phyloP scores from a whole-genome alignment of 2,329 filamentous ascomycete species.

The Bisporella sp. region DNA sequence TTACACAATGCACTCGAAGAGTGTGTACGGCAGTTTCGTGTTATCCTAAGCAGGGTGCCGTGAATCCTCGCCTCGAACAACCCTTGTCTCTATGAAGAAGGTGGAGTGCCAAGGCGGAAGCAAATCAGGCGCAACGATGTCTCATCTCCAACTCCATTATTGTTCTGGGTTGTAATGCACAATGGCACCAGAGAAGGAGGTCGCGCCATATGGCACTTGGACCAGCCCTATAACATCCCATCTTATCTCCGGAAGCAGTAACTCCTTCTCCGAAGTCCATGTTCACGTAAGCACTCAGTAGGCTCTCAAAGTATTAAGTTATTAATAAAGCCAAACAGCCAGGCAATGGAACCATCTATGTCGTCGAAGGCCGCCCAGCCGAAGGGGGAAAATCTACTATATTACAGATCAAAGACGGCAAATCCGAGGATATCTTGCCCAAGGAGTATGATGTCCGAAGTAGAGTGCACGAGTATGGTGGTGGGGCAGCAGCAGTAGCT shows the following conservation, averaged over 20 bases:
- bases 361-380: constrained; percentile 27
- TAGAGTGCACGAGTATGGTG: constrained; percentile 47
- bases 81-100: no score
- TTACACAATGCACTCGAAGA: no score
- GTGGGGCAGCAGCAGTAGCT: constrained; percentile 35
- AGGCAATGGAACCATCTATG: constrained; percentile 27
- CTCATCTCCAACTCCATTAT: no score
- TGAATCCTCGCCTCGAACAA: no score
- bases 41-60: no score
- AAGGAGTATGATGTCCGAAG: constrained; percentile 36
- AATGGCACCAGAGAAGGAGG: constrained; percentile 6
- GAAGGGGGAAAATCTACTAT: constrained; percentile 38
- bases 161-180: not conserved
- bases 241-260: constrained; percentile 26
- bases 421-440: constrained; percentile 35
- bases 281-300: constrained; percentile 8
- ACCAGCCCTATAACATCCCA: constrained; percentile 32
- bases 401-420: constrained; percentile 32
- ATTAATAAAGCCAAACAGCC: constrained; percentile 5
- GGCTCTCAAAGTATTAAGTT: constrained; percentile 1
- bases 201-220: constrained; percentile 32
- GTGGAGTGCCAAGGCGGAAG: no score
- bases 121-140: no score
- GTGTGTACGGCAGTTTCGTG: no score
- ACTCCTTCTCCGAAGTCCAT: constrained; percentile 26